Conservation (phyloP, 345 rosid species). For the Mangifera indica region DNA sequence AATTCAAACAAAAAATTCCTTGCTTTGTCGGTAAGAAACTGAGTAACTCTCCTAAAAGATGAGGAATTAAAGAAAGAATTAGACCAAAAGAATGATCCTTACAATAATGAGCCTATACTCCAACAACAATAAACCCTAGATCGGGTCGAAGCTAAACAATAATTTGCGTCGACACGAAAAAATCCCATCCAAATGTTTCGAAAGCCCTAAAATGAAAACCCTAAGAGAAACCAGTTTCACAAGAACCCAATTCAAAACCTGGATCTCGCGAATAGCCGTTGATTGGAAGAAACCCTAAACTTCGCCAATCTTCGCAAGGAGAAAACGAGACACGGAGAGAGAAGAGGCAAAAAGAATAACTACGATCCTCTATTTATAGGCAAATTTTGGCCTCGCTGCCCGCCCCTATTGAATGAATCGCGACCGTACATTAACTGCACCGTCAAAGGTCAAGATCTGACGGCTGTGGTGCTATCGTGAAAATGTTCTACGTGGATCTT, state of each 20-base stretch:
- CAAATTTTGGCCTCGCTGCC: slow-evolving; percentile 21
- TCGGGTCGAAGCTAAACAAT: slow-evolving; percentile 25
- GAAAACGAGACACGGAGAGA: background rate
- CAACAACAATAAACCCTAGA: slow-evolving; percentile 23
- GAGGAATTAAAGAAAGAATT: slow-evolving; percentile 11
- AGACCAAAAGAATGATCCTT: slow-evolving; percentile 6
- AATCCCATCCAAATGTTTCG: slow-evolving; percentile 1
- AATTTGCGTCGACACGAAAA: slow-evolving; percentile 13
- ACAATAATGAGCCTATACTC: slow-evolving; percentile 5
- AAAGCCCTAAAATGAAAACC: slow-evolving; percentile 32
- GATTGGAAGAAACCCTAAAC: slow-evolving; percentile 27
- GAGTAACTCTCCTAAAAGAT: slow-evolving; percentile 7
- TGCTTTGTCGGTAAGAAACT: background rate
- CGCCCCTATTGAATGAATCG: slow-evolving; percentile 37
- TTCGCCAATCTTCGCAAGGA: slow-evolving; percentile 18
- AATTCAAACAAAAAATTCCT: background rate
- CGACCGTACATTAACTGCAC: slow-evolving; percentile 30
- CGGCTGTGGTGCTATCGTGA: slow-evolving; percentile 16
- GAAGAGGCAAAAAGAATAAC: background rate
- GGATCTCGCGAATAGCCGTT: slow-evolving; percentile 37
- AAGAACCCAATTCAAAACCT: slow-evolving; percentile 35
- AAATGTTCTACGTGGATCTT: slow-evolving; percentile 11
- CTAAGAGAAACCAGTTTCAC: slow-evolving; percentile 19
- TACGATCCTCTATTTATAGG: slow-evolving; percentile 38
- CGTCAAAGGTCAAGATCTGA: slow-evolving; percentile 36